phyloP scores from a whole-genome alignment of 345 rosid species.

The Cardamine chenopodiifolia region DNA sequence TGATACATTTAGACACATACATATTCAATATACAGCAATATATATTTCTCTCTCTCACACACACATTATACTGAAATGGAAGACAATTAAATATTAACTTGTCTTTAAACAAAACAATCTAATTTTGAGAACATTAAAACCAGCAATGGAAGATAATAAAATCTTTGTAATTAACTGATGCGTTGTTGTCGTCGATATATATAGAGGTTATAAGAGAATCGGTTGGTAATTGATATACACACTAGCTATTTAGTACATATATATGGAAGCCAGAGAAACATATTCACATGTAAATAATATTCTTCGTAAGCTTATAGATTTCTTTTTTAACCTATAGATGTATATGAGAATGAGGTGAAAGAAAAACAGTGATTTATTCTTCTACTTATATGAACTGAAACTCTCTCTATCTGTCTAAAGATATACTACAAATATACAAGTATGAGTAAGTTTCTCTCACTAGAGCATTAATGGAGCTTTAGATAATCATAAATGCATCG shows the following conservation, averaged over 20 bases:
- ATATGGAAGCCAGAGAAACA: not conserved
- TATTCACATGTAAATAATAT: not conserved
- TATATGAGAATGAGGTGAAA: conserved; percentile 31
- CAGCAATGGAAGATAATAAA: not conserved
- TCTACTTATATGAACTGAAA: conserved; percentile 24
- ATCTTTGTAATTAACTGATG: too few relatives aligned
- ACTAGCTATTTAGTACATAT: not conserved
- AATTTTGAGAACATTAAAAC: conserved; percentile 17
- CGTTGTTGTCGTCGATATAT: conserved; percentile 15
- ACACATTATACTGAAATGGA: not conserved
- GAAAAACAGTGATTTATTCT: conserved; percentile 23
- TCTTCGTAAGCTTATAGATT: not conserved
- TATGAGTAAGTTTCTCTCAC: conserved; percentile 39
- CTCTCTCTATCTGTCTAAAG: conserved; percentile 1
- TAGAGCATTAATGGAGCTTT: conserved; percentile 44
- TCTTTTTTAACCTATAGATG: not conserved
- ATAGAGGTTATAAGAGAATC: conserved; percentile 14
- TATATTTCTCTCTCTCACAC: not conserved
- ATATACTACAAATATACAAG: conserved; percentile 1
- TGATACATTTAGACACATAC: conserved; percentile 15
- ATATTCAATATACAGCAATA: not conserved
- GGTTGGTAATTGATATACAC: conserved; percentile 10
- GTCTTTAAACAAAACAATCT: conserved; percentile 15
- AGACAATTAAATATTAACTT: not conserved
- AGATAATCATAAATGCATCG: conserved; percentile 68